These are phyloP conservation scores for Colletotrichum siamense DNA, from an alignment of 2,329 filamentous ascomycete species.

Conservation along the genomic window DNA sequence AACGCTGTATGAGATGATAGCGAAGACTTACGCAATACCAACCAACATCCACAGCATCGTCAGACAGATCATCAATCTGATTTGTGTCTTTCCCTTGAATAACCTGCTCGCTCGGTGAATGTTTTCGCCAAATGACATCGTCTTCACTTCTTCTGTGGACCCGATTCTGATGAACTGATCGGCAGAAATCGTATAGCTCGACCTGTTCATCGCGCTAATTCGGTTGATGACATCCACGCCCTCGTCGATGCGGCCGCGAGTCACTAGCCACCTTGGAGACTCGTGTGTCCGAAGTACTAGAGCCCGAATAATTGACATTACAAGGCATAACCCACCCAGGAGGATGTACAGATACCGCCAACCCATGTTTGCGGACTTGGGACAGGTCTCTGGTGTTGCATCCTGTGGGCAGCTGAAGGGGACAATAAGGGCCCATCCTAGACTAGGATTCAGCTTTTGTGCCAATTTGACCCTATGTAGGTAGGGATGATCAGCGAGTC, in stretches of 20 bases:
- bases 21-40: background rate
- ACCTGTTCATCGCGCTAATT: background rate
- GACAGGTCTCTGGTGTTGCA: background rate
- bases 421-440: background rate
- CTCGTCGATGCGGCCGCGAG: background rate
- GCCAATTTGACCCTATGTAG: background rate
- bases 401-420: background rate
- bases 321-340: background rate
- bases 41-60: background rate
- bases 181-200: background rate
- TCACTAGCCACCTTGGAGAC: background rate
- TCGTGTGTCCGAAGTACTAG: background rate
- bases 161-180: background rate
- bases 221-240: background rate
- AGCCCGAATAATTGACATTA: background rate
- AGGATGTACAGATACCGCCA: background rate
- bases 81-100: background rate
- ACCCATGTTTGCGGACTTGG: background rate
- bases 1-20: too few species aligned
- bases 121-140: background rate
- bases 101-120: background rate
- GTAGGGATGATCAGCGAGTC: background rate
- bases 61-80: background rate
- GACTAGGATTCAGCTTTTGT: background rate
- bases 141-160: background rate